Evolutionary conservation across 2,329 filamentous ascomycete genomes (phyloP), one percentile per base, ranked within the genome.

Genomic region (Zasmidium citrigriseum): DNA sequence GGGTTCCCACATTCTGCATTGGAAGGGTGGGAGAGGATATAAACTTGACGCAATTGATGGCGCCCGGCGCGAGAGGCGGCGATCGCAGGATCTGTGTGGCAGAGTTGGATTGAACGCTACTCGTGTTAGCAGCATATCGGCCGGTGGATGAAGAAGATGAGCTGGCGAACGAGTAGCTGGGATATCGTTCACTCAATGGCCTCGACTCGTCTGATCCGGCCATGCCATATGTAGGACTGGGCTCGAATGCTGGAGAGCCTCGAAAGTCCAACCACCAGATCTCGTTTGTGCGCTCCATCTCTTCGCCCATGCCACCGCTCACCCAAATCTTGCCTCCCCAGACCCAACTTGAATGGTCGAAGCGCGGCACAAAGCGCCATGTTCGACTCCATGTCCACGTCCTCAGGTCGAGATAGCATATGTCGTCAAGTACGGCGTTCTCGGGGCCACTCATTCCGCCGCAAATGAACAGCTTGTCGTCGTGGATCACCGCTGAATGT

Each of bases 201-300:
- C 74, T 67, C 2, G 68, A 29, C 64, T 76, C 69, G n/a, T 73
- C 70, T 1, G 67, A 67, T 5, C 68, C 70, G 49, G 64, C 59
- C 52, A 64, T 60, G 38, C 70, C 70, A 45, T 71, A 72, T 1
- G 59, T 61, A 12, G 67, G 68, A 2, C 70, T 68, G n/a, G 68
- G 69, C 55, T 75, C 73, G 66, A 96, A 93, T 48, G 92, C 90
- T 1, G 93, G 92, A 59, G 86, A 92, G 29, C 91, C 92, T 73
- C 96, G 93, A 51, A 99, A 83, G 76, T 99, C 95, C 46, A 99
- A 81, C 93, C 95, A 99, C 90, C 92, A 97, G 46, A 99, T 84
- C 74, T 99, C 95, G 59, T 91, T 93, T 61, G 90, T 91, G 69
- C 96, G 93, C 77, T 98, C 93, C 91, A 98, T 96, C 66, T 97